Base-by-base conservation (phyloP, 2,329 filamentous ascomycete species). In the Aspergillus tubingensis region DNA sequence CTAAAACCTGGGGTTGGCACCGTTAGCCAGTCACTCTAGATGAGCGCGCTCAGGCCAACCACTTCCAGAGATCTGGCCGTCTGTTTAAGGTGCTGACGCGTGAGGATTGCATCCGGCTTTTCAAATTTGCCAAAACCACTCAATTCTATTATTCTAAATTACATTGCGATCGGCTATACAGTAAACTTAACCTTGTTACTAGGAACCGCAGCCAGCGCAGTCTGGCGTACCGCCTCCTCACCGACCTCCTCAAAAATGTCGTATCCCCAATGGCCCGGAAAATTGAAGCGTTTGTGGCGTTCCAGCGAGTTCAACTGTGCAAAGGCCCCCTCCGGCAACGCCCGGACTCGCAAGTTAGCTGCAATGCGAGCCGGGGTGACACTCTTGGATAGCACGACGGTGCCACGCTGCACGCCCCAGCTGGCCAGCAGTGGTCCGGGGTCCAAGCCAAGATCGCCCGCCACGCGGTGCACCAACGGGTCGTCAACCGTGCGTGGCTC, bases 361-460 rank as follows among this genome's bases (percentile, higher is more conserved):
- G 44, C 44, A 17, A 49, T 49, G 13, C 83, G 73, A 8, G 75
- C 74, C 4, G 80, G 77, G 0, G 82, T 85, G 1, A 84, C 82
- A 32, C 79, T 81, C 71, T 85, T 85, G 23, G 82, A 81, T 39
- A 86, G 70, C 5, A 83, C 82, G 19, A 83, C 78, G 0, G 81
- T 83, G 1, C 83, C 83, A 15, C 83, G 74, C 65, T 84, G 80
- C 4, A 85, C 76, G 8, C 77, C 80, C 83, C 83, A 86, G 63
- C 79, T 80, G 47, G 85, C 78, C 3, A 86, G 74, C 3, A 86
- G 71, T 67, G 85, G 82, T 3, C 82, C 83, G 1, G 82, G 79
- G 15, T 87, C 80, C 67, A 82, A 82, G n/a, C 84, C 81, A 30
- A 83, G 79, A 67, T 86, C 84, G 77, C 85, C 85, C 70, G 86